phyloP scores from a whole-genome alignment of 768 basidiomycete genomes.

The Boletellus ananas region DNA sequence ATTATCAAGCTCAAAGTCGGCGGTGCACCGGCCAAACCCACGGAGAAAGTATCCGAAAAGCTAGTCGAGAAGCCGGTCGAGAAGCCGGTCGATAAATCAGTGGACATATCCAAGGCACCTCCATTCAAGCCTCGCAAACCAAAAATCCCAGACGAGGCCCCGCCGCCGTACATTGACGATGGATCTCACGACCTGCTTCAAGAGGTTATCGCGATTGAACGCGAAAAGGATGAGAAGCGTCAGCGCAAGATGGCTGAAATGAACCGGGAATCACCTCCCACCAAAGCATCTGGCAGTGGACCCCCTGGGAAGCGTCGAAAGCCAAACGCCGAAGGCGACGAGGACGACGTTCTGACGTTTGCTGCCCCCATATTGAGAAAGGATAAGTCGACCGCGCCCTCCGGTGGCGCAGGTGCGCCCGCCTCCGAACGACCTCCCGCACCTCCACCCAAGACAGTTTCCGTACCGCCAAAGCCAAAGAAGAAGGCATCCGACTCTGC shows the following conservation, averaged over 20 bases:
- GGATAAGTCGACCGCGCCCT: conserved; percentile 29
- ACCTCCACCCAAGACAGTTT: conserved; percentile 23
- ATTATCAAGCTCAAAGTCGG: conserved; percentile 68
- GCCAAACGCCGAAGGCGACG: conserved; percentile 44
- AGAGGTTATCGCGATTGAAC: conserved; percentile 78
- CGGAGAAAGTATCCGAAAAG: conserved; percentile 29
- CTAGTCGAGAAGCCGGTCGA: conserved; percentile 24
- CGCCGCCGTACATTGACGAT: conserved; percentile 71
- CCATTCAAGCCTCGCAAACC: conserved; percentile 43
- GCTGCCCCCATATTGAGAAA: conserved; percentile 60
- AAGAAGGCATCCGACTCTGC: conserved; percentile 37
- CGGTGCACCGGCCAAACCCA: conserved; percentile 34
- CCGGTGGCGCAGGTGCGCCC: conserved; percentile 41
- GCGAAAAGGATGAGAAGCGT: conserved; percentile 54
- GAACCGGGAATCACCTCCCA: conserved; percentile 34
- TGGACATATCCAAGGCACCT: conserved; percentile 32
- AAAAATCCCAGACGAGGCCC: conserved; percentile 45
- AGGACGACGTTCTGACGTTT: conserved; percentile 56
- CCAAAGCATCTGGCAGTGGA: conserved; percentile 36
- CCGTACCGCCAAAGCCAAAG: conserved; percentile 36
- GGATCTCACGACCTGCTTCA: conserved; percentile 79
- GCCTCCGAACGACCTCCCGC: conserved; percentile 33
- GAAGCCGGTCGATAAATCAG: conserved; percentile 23
- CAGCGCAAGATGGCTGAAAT: conserved; percentile 41
- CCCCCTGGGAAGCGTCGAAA: conserved; percentile 60